Evolutionary conservation across 495 filamentous ascomycete genomes (phyloP).

Genomic region (Daldinia caldariorum): DNA sequence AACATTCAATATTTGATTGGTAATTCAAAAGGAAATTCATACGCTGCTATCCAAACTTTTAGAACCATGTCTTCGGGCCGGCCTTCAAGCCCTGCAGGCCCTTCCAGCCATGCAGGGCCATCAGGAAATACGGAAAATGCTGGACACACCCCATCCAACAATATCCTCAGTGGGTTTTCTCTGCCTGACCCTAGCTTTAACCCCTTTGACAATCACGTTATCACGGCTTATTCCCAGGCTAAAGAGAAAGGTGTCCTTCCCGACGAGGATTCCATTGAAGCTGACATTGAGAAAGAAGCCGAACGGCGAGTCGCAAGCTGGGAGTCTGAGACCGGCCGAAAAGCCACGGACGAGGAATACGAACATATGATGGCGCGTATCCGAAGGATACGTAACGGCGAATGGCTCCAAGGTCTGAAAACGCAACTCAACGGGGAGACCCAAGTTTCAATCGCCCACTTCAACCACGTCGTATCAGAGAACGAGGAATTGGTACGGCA

Average conservation of each 20-base stretch:
- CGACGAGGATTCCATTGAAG: slow-evolving; percentile 4
- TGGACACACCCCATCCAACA: not conserved
- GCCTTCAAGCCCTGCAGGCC: too few relatives aligned
- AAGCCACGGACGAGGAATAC: slow-evolving; percentile 14
- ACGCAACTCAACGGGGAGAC: slow-evolving; percentile 17
- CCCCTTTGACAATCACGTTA: not conserved
- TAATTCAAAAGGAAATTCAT: not conserved
- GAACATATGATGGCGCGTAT: slow-evolving; percentile 11
- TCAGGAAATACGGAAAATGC: not conserved
- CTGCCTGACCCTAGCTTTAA: slow-evolving; percentile 33
- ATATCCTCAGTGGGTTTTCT: slow-evolving; percentile 15
- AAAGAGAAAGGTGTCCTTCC: not conserved
- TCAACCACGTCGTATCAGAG: slow-evolving; percentile 37
- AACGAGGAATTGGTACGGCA: slow-evolving; percentile 13
- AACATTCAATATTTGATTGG: not conserved
- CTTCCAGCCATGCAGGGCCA: too few relatives aligned
- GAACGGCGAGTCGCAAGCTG: not conserved
- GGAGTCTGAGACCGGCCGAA: not conserved
- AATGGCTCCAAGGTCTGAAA: slow-evolving; percentile 37
- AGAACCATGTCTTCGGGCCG: too few relatives aligned
- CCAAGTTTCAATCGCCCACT: slow-evolving; percentile 26
- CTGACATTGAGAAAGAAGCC: not conserved
- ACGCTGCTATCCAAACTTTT: too few relatives aligned
- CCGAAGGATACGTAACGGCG: slow-evolving; percentile 9
- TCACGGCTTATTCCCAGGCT: not conserved